Conservation (phyloP, 2,329 filamentous ascomycete species). For the Scedosporium dehoogii region DNA sequence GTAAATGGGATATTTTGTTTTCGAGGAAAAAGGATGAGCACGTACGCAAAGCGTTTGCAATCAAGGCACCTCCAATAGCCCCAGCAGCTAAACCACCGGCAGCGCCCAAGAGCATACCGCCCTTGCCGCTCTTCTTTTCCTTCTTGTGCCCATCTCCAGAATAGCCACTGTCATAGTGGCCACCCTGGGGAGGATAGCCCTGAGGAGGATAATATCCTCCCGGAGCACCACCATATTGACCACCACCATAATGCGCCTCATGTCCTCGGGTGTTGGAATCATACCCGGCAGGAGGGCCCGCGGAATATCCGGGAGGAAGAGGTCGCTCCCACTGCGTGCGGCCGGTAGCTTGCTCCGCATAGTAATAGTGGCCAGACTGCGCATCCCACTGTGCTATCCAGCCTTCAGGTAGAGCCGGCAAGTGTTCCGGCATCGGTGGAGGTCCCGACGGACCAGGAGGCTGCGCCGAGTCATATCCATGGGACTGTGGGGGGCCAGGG, state of each 20-base stretch:
- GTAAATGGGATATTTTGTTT: background rate
- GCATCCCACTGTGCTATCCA: constrained; percentile 57
- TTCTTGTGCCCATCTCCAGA: constrained; percentile 13
- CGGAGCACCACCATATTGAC: background rate
- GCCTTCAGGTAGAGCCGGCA: constrained; percentile 46
- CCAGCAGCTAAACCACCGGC: constrained; percentile 49
- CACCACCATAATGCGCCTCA: background rate
- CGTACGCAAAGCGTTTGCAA: constrained; percentile 46
- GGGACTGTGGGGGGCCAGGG: constrained; percentile 13
- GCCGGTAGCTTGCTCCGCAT: constrained; percentile 50
- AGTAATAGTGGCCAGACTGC: constrained; percentile 52
- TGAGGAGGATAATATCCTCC: background rate
- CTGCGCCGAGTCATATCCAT: constrained; percentile 9
- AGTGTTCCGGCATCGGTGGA: constrained; percentile 15
- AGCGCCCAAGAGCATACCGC: constrained; percentile 47
- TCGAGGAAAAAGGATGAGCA: constrained; percentile 9
- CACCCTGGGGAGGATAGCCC: constrained; percentile 13
- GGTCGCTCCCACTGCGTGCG: constrained; percentile 56
- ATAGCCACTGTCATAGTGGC: constrained; percentile 9
- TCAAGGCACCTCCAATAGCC: constrained; percentile 45
- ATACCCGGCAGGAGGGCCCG: constrained; percentile 6
- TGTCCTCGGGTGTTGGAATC: constrained; percentile 6
- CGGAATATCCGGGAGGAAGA: constrained; percentile 14
- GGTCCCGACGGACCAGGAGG: constrained; percentile 10
- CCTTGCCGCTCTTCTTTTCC: constrained; percentile 35